Evolutionary conservation across 371 early-diverging fungal genomes (phyloP), one percentile per base, ranked within the genome.

Genomic region (Rhizopus arrhizus): DNA sequence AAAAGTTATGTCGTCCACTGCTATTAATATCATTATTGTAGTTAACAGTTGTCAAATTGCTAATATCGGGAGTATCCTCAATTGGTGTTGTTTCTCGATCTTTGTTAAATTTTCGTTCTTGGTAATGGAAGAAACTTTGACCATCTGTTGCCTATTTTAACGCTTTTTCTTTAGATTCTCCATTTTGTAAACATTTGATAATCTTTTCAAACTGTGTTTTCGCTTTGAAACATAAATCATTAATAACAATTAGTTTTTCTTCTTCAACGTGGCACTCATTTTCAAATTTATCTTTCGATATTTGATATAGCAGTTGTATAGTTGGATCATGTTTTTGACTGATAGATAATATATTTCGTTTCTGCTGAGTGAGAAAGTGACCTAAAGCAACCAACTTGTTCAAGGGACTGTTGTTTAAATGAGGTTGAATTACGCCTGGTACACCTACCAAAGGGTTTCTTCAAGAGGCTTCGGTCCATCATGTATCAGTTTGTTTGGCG

Each of bases 221-320:
- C 28, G 57, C 62, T 62, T 62, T 56, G 33, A 15, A 62, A 38
- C 62, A 56, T 50, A 61, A 56, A 50, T 56, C 62, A n/a, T 61
- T 55, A 42, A 51, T 56, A 38, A 62, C 56, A 38, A 31, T 38
- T 7, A 62, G 53, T 11, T 56, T 62, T 33, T 56, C 62, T 29
- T 56, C 62, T 62, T 62, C 62, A 15, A 57, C 57, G 33, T 51
- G 53, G 36, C 62, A 62, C 32, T 56, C 62, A 53, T 62, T 47
- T 45, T 56, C 62, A 56, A 62, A 62, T 53, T 62, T 62, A 41
- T 62, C 57, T 57, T 62, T 56, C 31, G 57, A 3, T 8, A 56
- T 13, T 62, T 56, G 51, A 38, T 56, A 57, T 34, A 62, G 8
- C 10, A 62, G 42, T 38, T 62, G 47, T 15, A 62, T 62, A 35